Conservation (phyloP, 345 rosid genomes). For the Gossypioides kirkii region DNA sequence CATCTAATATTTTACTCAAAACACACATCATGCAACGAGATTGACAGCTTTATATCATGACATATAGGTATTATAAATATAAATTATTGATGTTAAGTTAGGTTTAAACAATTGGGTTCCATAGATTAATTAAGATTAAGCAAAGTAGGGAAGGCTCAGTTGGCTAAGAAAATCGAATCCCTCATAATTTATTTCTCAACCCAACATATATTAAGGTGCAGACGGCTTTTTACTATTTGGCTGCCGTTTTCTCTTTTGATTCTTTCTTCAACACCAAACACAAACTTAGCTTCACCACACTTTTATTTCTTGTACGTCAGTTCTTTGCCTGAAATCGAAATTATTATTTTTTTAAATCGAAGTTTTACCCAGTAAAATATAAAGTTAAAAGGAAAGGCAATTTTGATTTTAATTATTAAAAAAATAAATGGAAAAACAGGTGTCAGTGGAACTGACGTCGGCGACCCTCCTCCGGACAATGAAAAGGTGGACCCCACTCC, state of each 20-base stretch:
- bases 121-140: background rate
- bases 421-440: background rate
- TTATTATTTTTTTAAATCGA: background rate
- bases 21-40: background rate
- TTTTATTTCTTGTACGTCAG: background rate
- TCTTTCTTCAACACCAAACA: background rate
- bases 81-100: constrained; percentile 5
- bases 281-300: background rate
- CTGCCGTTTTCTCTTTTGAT: background rate
- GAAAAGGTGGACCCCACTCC: background rate
- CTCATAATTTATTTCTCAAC: background rate
- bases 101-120: constrained; percentile 3
- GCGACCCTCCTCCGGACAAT: background rate
- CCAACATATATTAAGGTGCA: background rate
- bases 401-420: background rate
- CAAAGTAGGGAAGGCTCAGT: constrained; percentile 7
- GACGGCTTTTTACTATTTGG: background rate
- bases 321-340: background rate
- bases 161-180: background rate
- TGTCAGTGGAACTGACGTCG: background rate
- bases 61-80: background rate
- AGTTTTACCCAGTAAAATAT: background rate
- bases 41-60: background rate
- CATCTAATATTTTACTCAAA: background rate
- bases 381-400: background rate